Percentiles rank a stretch among this genome's conserved stretches.
Evolutionary conservation across 2,329 filamentous ascomycete genomes (phyloP).

Genomic region (Falciphora oryzae): DNA sequence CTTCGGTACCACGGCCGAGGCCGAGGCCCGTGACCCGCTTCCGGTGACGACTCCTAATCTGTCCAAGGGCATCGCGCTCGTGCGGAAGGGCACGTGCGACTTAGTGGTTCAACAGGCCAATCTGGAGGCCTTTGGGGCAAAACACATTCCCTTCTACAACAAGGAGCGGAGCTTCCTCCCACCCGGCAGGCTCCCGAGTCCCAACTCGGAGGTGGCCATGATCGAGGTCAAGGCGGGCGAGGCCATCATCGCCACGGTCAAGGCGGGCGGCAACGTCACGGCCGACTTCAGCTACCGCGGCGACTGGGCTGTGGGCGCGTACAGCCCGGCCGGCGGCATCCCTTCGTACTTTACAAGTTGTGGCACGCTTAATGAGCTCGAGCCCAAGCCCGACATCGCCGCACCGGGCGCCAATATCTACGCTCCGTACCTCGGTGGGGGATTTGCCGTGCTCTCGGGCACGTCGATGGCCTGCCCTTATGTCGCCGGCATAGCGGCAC

Average conservation of each 20-base stretch:
- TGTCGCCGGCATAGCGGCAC: constrained; percentile 35
- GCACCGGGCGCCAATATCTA: constrained; percentile 39
- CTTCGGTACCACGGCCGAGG: constrained; percentile 16
- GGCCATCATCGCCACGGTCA: constrained; percentile 25
- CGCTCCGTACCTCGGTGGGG: constrained; percentile 34
- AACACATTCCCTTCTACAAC: constrained; percentile 27
- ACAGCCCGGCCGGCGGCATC: constrained; percentile 25
- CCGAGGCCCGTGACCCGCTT: constrained; percentile 34
- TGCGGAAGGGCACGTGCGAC: constrained; percentile 26
- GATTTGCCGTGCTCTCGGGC: constrained; percentile 37
- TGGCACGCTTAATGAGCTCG: constrained; percentile 36
- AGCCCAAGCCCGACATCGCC: constrained; percentile 37
- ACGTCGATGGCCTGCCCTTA: constrained; percentile 50
- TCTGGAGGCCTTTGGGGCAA: constrained; percentile 22
- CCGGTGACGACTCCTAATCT: constrained; percentile 32
- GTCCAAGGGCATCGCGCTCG: constrained; percentile 33
- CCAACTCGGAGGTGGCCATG: constrained; percentile 1
- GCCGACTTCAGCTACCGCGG: constrained; percentile 31
- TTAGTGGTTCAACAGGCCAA: constrained; percentile 23
- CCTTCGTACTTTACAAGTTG: constrained; percentile 34
- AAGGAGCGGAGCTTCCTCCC: background rate
- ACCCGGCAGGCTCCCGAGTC: background rate
- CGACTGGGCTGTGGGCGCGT: constrained; percentile 27
- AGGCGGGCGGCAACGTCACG: constrained; percentile 26
- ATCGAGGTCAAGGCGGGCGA: constrained; percentile 18